Percentiles rank a stretch among this genome's conserved stretches.
phyloP scores from a whole-genome alignment of 2,329 filamentous ascomycete genomes.

The Tolypocladium tropicale region DNA sequence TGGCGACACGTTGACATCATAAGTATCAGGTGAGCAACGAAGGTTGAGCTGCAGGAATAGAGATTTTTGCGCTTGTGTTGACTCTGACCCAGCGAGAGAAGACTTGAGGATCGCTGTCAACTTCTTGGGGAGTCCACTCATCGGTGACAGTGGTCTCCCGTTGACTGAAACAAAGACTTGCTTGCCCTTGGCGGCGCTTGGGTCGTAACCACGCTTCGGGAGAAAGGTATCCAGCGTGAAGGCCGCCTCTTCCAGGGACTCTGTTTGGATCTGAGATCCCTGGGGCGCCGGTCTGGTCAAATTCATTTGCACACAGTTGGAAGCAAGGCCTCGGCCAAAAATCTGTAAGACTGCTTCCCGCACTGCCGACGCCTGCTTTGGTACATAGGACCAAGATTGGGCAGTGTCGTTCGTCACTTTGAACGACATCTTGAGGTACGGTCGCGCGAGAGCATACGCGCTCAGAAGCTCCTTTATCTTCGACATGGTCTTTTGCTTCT shows the following conservation, averaged over 20 bases:
- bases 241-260: not conserved
- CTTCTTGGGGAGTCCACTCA: conserved; percentile 48
- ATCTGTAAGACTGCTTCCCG: conserved; percentile 53
- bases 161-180: conserved; percentile 59
- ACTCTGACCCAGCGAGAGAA: conserved; percentile 16
- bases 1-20: conserved; percentile 64
- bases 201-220: conserved; percentile 37
- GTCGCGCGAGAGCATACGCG: conserved; percentile 56
- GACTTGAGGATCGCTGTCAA: conserved; percentile 43
- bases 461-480: conserved; percentile 51
- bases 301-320: conserved; percentile 39
- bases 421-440: conserved; percentile 49
- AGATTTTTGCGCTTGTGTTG: conserved; percentile 26
- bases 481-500: conserved; percentile 43
- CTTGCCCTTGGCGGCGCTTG: conserved; percentile 29
- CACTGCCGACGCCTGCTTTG: conserved; percentile 34
- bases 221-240: conserved; percentile 47
- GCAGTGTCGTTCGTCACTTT: conserved; percentile 45
- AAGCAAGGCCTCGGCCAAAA: conserved; percentile 45
- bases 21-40: conserved; percentile 47
- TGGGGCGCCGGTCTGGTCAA: conserved; percentile 10
- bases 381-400: conserved; percentile 51
- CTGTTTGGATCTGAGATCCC: not conserved
- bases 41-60: conserved; percentile 58
- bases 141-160: conserved; percentile 48